A percentile compares a stretch with the other conserved stretches of the same genome.
These are phyloP conservation scores for Populus trichocarpa DNA, from an alignment of 441 rosid species.

Conservation along the genomic window DNA sequence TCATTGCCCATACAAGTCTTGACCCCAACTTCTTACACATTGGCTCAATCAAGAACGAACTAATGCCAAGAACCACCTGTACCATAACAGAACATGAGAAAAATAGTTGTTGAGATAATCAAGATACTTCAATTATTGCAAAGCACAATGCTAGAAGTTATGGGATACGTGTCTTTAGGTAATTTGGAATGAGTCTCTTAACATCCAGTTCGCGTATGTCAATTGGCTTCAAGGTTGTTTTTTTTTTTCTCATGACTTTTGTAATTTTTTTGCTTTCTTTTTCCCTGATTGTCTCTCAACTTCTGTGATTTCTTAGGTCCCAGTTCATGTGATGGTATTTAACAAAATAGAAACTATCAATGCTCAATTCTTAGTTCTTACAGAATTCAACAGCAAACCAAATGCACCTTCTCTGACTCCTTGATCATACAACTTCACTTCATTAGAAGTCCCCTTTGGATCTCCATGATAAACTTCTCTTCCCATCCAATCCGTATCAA, in stretches of 20 bases:
- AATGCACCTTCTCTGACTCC: conserved; percentile 98
- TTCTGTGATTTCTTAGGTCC: neutral
- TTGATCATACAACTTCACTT: conserved; percentile 61
- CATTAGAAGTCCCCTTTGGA: conserved; percentile 65
- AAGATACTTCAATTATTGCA: neutral
- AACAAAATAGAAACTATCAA: conserved; percentile 8
- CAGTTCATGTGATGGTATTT: neutral
- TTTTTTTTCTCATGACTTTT: neutral
- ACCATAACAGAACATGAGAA: conserved; percentile 11
- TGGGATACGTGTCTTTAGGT: neutral
- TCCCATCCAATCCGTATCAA: conserved; percentile 99
- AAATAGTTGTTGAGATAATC: conserved; percentile 5
- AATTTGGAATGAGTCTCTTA: conserved; percentile 1
- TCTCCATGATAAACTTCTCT: conserved; percentile 95
- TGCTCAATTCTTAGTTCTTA: conserved; percentile 65
- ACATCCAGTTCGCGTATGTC: no score
- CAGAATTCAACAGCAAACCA: conserved; percentile 98
- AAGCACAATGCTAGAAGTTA: conserved; percentile 1
- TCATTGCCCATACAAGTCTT: conserved; percentile 82
- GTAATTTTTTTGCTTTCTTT: neutral
- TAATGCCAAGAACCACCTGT: conserved; percentile 90
- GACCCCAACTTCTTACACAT: conserved; percentile 83
- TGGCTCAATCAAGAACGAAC: conserved; percentile 84
- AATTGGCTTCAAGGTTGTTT: no score
- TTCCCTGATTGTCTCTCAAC: neutral